Percentiles rank a stretch among this genome's conserved stretches.
Conservation (phyloP, 768 basidiomycete species). For the Exidia glandulosa region DNA sequence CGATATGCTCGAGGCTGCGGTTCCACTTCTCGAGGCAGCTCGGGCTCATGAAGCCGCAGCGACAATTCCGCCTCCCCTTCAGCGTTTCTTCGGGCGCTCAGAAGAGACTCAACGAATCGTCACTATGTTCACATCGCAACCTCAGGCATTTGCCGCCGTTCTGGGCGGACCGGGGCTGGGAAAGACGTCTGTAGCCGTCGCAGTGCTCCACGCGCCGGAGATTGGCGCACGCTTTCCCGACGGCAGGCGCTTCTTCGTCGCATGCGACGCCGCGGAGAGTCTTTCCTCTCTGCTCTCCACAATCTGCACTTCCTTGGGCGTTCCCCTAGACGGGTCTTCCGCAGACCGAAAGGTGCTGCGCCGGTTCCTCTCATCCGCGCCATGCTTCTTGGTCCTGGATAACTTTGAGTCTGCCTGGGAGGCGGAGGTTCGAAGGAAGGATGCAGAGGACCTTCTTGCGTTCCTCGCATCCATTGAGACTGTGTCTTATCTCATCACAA, state of each 20-base stretch:
- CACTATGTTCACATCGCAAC: too few species aligned
- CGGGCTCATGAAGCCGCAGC: too few species aligned
- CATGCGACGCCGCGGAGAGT: constrained; percentile 15
- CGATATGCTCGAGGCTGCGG: too few species aligned
- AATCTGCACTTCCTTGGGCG: too few species aligned
- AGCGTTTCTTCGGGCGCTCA: too few species aligned
- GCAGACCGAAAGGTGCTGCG: background rate
- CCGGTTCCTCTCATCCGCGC: constrained; percentile 8
- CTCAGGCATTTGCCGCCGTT: constrained; percentile 10
- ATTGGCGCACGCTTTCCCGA: constrained; percentile 15
- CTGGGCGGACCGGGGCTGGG: constrained; percentile 27
- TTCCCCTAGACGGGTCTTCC: too few species aligned
- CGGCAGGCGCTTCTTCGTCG: constrained; percentile 21
- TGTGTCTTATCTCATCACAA: background rate
- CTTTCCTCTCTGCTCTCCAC: too few species aligned
- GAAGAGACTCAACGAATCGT: too few species aligned
- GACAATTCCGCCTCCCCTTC: too few species aligned
- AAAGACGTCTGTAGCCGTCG: constrained; percentile 27
- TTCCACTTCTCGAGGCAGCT: too few species aligned
- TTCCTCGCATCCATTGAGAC: background rate
- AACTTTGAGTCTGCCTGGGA: background rate
- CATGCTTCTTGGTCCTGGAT: background rate
- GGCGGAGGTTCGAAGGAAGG: background rate
- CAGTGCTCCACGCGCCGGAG: constrained; percentile 16
- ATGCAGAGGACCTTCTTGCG: background rate